Percentiles rank a stretch among this genome's conserved stretches.
Evolutionary conservation across 1,284 basidiomycete genomes (phyloP).

Genomic region (Erythrobasidium hasegawianum): DNA sequence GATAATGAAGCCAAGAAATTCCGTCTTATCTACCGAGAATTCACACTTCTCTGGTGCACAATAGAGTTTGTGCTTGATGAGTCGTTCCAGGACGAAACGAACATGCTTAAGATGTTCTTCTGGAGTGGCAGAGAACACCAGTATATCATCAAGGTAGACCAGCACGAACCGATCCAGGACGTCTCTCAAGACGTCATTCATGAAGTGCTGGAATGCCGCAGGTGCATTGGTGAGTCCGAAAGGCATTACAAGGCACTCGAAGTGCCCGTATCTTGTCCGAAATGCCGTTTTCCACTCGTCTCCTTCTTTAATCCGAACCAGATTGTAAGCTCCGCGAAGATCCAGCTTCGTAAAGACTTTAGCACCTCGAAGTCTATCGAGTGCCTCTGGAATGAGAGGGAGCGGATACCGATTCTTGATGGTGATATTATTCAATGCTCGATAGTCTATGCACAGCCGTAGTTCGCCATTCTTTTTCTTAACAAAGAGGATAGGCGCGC

Average conservation of each 20-base stretch:
- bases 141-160: slow-evolving; percentile 49
- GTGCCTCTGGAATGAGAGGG: slow-evolving; percentile 50
- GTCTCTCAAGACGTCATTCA: slow-evolving; percentile 46
- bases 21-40: slow-evolving; percentile 41
- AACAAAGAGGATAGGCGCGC: slow-evolving; percentile 54
- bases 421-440: slow-evolving; percentile 52
- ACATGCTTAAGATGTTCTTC: slow-evolving; percentile 49
- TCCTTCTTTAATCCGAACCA: slow-evolving; percentile 36
- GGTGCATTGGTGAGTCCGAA: slow-evolving; percentile 53
- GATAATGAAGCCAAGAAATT: slow-evolving; percentile 54
- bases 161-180: slow-evolving; percentile 45
- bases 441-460: slow-evolving; percentile 53
- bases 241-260: slow-evolving; percentile 51
- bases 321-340: slow-evolving; percentile 48
- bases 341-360: slow-evolving; percentile 50
- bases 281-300: slow-evolving; percentile 49
- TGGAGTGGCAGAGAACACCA: slow-evolving; percentile 51
- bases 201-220: slow-evolving; percentile 48
- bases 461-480: slow-evolving; percentile 54
- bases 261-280: slow-evolving; percentile 50
- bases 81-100: slow-evolving; percentile 48
- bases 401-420: slow-evolving; percentile 51
- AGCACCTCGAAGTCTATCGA: slow-evolving; percentile 47
- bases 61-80: slow-evolving; percentile 41
- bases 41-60: slow-evolving; percentile 31